These are phyloP conservation scores for Metschnikowia anglica DNA, from an alignment of 805 yeast species.

Conservation along the genomic window DNA sequence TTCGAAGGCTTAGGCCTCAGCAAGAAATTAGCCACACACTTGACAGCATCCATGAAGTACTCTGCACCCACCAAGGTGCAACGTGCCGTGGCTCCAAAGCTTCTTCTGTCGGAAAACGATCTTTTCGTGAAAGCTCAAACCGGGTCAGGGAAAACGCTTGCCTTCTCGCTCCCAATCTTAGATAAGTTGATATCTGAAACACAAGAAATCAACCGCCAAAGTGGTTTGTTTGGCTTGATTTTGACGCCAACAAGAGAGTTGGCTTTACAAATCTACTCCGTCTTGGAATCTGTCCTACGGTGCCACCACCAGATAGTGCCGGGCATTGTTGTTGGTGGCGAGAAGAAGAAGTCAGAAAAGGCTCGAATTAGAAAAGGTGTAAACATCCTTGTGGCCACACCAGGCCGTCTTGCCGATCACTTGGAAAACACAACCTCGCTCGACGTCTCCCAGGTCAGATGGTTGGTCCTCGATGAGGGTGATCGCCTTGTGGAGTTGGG, in stretches of 20 bases:
- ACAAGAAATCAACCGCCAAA: conserved; percentile 49
- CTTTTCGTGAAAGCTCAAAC: conserved; percentile 94
- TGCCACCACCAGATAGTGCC: conserved; percentile 90
- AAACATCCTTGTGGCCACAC: conserved; percentile 93
- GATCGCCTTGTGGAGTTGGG: conserved; percentile 95
- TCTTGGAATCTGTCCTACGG: conserved; percentile 66
- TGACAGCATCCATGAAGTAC: conserved; percentile 56
- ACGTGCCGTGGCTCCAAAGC: conserved; percentile 71
- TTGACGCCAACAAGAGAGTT: conserved; percentile 94
- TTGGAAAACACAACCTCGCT: conserved; percentile 82
- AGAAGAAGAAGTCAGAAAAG: conserved; percentile 94
- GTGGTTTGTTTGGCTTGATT: conserved; percentile 87
- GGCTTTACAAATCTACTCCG: conserved; percentile 85
- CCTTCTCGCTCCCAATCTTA: conserved; percentile 82
- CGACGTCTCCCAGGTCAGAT: conserved; percentile 71
- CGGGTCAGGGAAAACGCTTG: conserved; percentile 95
- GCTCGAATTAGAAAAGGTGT: conserved; percentile 95
- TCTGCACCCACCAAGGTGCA: conserved; percentile 84
- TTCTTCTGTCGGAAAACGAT: conserved; percentile 48
- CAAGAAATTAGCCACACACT: conserved; percentile 49
- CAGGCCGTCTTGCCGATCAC: conserved; percentile 94
- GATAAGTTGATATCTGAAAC: conserved; percentile 62
- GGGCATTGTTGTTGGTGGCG: conserved; percentile 97
- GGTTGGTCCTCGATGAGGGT: conserved; percentile 94
- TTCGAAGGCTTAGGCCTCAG: conserved; percentile 73